phyloP scores from a whole-genome alignment of 1,284 basidiomycete genomes.

The Ganoderma sp. region DNA sequence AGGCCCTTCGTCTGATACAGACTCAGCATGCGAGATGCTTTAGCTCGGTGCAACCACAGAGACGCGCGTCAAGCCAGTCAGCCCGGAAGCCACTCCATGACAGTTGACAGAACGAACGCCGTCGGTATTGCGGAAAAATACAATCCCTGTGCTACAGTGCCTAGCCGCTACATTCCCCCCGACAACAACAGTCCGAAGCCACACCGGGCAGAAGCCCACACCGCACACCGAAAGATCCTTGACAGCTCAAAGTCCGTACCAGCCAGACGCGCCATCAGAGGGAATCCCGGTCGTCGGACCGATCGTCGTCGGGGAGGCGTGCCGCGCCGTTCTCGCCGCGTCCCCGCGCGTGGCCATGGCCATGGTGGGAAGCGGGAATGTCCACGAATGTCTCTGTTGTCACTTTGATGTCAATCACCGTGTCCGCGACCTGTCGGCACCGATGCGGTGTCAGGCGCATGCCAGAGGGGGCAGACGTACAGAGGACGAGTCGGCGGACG shows the following conservation, averaged over 20 bases:
- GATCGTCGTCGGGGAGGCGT: not conserved
- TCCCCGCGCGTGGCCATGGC: not conserved
- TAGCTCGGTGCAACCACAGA: too few species aligned
- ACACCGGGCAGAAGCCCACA: too few species aligned
- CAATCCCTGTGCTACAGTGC: too few species aligned
- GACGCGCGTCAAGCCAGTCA: too few species aligned
- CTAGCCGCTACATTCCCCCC: too few species aligned
- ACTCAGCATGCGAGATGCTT: too few species aligned
- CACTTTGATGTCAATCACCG: constrained; percentile 5
- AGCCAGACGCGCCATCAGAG: not conserved
- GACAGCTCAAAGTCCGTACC: not conserved
- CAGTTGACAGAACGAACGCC: too few species aligned
- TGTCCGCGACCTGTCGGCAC: constrained; percentile 1
- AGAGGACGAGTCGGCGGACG: not conserved
- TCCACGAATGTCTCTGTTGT: constrained; percentile 6
- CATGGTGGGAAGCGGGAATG: not conserved
- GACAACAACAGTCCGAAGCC: not conserved
- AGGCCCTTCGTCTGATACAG: too few species aligned
- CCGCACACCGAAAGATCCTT: too few species aligned
- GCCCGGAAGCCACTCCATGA: too few species aligned
- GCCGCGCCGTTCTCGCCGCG: not conserved
- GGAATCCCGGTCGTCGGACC: not conserved
- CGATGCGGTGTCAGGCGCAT: not conserved
- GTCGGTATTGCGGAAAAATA: too few species aligned
- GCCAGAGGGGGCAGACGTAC: not conserved